Percentiles rank a stretch among this genome's conserved stretches.
Conservation (phyloP, 1,139 yeast genomes). For the Saccharomycopsis crataegensis region DNA sequence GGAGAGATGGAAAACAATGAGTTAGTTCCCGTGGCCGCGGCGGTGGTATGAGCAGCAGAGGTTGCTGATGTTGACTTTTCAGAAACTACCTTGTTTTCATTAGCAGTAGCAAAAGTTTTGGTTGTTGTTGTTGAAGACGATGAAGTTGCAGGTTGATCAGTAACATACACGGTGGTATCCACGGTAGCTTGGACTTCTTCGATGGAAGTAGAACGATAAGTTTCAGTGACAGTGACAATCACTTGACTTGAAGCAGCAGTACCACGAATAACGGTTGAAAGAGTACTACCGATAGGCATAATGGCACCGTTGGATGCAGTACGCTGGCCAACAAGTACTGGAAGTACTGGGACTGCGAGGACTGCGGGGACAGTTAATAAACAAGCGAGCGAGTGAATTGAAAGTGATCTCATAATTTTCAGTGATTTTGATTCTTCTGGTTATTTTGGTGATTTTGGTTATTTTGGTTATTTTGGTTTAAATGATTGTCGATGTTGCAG, state of each 20-base stretch:
- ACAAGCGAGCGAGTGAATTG: not conserved
- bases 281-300: not conserved
- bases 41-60: slow-evolving; percentile 22
- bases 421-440: not conserved
- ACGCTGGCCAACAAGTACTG: not conserved
- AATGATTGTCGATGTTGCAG: too few species aligned
- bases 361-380: too few species aligned
- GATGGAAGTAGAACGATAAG: slow-evolving; percentile 22
- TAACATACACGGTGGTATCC: slow-evolving; percentile 21
- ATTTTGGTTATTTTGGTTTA: not conserved
- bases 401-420: not conserved
- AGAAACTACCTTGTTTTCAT: not conserved
- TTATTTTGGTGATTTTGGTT: too few species aligned
- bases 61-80: slow-evolving; percentile 21
- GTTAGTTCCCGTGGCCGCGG: slow-evolving; percentile 21
- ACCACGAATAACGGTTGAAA: not conserved
- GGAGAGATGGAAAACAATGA: slow-evolving; percentile 23
- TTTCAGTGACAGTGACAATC: slow-evolving; percentile 17
- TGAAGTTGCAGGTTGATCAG: slow-evolving; percentile 19
- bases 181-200: slow-evolving; percentile 23
- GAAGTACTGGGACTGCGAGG: not conserved
- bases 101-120: slow-evolving; percentile 11
- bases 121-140: slow-evolving; percentile 19
- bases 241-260: not conserved
- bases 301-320: not conserved